Base-by-base conservation (phyloP, 2,329 filamentous ascomycete genomes). In the Xylaria sp. region DNA sequence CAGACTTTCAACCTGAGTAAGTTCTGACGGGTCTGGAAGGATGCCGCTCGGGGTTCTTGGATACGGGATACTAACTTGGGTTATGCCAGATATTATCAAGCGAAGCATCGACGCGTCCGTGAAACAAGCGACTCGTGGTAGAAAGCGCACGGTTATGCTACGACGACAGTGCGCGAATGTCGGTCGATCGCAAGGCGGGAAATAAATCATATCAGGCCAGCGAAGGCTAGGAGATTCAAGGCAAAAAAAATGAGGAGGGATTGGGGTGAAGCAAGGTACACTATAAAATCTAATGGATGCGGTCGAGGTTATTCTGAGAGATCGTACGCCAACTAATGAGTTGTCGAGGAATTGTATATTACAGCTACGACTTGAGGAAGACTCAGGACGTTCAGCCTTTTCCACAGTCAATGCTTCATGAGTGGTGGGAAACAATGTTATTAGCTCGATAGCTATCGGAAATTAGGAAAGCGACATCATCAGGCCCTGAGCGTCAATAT, bases 1-100 rank as follows among this genome's bases (percentile, higher is more conserved):
- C 72, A 69, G 55, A 75, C 72, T 55, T 74, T 76, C 62, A 73
- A 73, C 55, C 44, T 76, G 8, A 74, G 72, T 75, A 63, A 71
- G 72, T 67, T 18, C 54, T 18, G 25, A 18, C 15, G 6, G 8
- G 8, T 20, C 10, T 10, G 28, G 20, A 44, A 13, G 0, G 25
- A n/a, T 12, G 12, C 3, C 5, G 10, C 28, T 8, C 41, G 10
- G 10, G 5, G 8, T 62, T 9, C n/a, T n/a, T 12, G 41, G 15
- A 41, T 41, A 51, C 13, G 2, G 5, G 48, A 55, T 52, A 50
- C 68, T 73, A 66, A 74, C 52, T 15, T 23, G 1, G 23, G 8
- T 23, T 15, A 23, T 18, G 37, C 3, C 59, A 76, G 74, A 72
- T 56, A 72, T 76, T 55, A 64, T 78, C 28, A 78, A 76, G 64